Percentiles rank a stretch among this genome's conserved stretches.
phyloP scores from a whole-genome alignment of 2,329 filamentous ascomycete species.

The Exserohilum rostratum region DNA sequence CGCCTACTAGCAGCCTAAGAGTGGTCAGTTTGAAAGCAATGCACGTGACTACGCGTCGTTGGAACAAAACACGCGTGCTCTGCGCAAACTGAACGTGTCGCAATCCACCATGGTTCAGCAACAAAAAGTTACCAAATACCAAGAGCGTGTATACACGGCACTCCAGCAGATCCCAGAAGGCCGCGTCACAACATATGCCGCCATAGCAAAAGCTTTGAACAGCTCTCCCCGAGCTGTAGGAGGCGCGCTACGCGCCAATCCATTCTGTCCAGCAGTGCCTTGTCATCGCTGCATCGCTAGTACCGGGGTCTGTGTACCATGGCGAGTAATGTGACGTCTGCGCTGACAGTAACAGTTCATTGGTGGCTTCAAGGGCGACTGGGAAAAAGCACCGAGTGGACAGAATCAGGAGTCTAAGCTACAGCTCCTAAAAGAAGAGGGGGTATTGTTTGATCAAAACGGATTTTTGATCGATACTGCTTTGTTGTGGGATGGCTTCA shows the following conservation, averaged over 20 bases:
- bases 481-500: conserved; percentile 54
- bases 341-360: conserved; percentile 48
- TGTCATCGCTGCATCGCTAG: conserved; percentile 82
- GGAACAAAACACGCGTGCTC: conserved; percentile 1
- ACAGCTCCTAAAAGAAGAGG: conserved; percentile 65
- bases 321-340: no score
- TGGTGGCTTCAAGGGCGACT: conserved; percentile 73
- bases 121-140: conserved; percentile 43
- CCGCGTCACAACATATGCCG: conserved; percentile 77
- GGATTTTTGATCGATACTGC: conserved; percentile 63
- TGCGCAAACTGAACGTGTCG: neutral
- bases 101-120: conserved; percentile 25
- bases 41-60: conserved; percentile 39
- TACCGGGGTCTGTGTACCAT: conserved; percentile 59
- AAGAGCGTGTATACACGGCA: conserved; percentile 66
- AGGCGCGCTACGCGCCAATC: conserved; percentile 76
- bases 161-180: conserved; percentile 80
- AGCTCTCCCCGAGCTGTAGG: conserved; percentile 80
- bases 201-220: conserved; percentile 69
- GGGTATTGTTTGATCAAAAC: conserved; percentile 66
- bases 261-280: conserved; percentile 80
- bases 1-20: neutral
- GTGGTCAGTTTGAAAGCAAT: conserved; percentile 42
- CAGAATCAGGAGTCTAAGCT: conserved; percentile 70
- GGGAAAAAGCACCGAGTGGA: conserved; percentile 66